Percentiles rank a stretch among this genome's conserved stretches.
Evolutionary conservation across 2,329 filamentous ascomycete genomes (phyloP).

Genomic region (Seiridium unicorne): DNA sequence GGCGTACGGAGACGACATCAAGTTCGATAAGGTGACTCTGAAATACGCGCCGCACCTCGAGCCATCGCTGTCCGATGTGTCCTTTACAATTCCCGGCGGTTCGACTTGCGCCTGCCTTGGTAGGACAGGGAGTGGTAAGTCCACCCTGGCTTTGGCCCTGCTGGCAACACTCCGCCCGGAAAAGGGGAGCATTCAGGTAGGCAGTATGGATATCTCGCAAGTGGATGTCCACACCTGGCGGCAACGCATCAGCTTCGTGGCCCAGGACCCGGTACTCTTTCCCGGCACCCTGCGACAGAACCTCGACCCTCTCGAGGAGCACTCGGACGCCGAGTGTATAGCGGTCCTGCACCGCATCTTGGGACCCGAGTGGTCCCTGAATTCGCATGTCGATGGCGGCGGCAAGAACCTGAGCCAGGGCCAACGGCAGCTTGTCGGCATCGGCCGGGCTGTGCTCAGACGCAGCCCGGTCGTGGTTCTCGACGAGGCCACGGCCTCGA

Average conservation of each 20-base stretch:
- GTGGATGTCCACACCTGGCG: slow-evolving; percentile 56
- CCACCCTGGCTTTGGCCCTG: slow-evolving; percentile 64
- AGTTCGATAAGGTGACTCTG: slow-evolving; percentile 75
- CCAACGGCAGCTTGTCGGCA: slow-evolving; percentile 60
- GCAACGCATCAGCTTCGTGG: slow-evolving; percentile 60
- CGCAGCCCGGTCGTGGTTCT: slow-evolving; percentile 59
- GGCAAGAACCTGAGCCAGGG: slow-evolving; percentile 63
- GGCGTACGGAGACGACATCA: slow-evolving; percentile 65
- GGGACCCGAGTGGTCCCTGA: slow-evolving; percentile 43
- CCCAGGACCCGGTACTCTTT: slow-evolving; percentile 63
- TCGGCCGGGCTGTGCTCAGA: slow-evolving; percentile 58
- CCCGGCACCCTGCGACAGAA: slow-evolving; percentile 60
- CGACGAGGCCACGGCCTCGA: slow-evolving; percentile 65
- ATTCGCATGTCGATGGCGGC: slow-evolving; percentile 54
- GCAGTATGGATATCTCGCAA: slow-evolving; percentile 47
- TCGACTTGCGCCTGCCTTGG: slow-evolving; percentile 69
- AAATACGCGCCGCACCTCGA: slow-evolving; percentile 78
- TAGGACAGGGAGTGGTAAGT: slow-evolving; percentile 85
- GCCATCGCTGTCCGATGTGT: slow-evolving; percentile 66
- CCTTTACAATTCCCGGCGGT: slow-evolving; percentile 68
- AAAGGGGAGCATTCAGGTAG: slow-evolving; percentile 52
- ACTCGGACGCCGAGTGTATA: slow-evolving; percentile 49
- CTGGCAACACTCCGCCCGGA: slow-evolving; percentile 53
- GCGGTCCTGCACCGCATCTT: slow-evolving; percentile 60
- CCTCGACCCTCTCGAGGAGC: slow-evolving; percentile 65